phyloP scores from a whole-genome alignment of 2,329 filamentous ascomycete genomes.

The Paecilomyces niveus region DNA sequence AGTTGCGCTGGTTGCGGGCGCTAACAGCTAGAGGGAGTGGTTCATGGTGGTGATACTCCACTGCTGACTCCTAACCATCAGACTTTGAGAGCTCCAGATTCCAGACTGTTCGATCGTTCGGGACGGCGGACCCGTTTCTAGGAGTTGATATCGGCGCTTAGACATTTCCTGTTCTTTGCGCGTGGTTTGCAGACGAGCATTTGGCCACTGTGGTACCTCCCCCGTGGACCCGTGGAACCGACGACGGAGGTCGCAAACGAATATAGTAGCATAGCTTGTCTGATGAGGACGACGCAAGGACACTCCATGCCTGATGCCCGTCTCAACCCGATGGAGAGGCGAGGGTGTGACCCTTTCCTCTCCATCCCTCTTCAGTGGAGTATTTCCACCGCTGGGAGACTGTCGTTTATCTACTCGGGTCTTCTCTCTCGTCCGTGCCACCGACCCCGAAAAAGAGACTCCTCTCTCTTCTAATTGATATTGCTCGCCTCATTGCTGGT shows the following conservation, averaged over 20 bases:
- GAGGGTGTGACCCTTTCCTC: not conserved
- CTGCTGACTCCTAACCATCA: not conserved
- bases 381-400: not conserved
- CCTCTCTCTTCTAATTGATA: not conserved
- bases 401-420: not conserved
- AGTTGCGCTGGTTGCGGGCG: not conserved
- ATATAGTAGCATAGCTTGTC: slow-evolving; percentile 9
- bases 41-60: not conserved
- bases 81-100: slow-evolving; percentile 7
- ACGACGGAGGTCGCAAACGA: slow-evolving; percentile 7
- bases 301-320: slow-evolving; percentile 5
- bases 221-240: slow-evolving; percentile 17
- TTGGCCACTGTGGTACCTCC: slow-evolving; percentile 15
- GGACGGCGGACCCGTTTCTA: not conserved
- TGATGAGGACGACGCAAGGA: not conserved
- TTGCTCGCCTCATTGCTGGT: not conserved
- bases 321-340: not conserved
- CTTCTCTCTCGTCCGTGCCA: not conserved
- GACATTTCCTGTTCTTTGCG: not conserved
- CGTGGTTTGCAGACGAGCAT: slow-evolving; percentile 3
- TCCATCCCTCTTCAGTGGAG: not conserved
- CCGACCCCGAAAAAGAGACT: not conserved
- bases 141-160: not conserved
- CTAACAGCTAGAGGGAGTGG: not conserved
- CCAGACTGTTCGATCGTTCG: slow-evolving; percentile 4